A percentile compares a stretch with the other conserved stretches of the same genome.
phyloP scores from a whole-genome alignment of 805 yeast species.

The Zygosaccharomyces rouxii region DNA sequence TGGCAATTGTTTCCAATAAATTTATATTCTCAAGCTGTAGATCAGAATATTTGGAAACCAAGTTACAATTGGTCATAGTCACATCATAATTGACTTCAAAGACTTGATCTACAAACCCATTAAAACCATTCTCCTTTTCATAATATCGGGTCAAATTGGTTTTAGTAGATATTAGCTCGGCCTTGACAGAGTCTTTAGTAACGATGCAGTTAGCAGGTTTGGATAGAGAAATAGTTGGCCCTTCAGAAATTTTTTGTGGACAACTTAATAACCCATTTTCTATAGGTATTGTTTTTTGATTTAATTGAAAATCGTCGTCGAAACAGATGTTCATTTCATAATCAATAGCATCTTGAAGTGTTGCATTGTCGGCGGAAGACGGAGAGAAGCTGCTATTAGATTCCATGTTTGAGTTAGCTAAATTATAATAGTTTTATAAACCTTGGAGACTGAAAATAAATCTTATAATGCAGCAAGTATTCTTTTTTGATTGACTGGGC shows the following conservation, averaged over 20 bases:
- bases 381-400: background rate
- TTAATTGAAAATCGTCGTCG: background rate
- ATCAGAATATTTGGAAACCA: conserved; percentile 2
- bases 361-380: background rate
- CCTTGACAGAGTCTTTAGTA: background rate
- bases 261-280: background rate
- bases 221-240: background rate
- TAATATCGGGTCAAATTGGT: background rate
- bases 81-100: background rate
- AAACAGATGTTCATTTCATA: background rate
- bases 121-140: background rate
- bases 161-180: background rate
- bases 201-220: background rate
- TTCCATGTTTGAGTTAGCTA: background rate
- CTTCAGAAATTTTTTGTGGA: background rate
- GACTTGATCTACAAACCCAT: background rate
- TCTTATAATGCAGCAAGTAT: too few relatives aligned
- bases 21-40: conserved; percentile 1
- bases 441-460: too few relatives aligned
- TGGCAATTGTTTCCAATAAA: background rate
- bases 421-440: too few relatives aligned
- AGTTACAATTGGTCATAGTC: background rate
- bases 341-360: too few relatives aligned
- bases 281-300: background rate
- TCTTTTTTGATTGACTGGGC: too few relatives aligned